Base-by-base conservation (phyloP, 371 early-diverging fungal species). In the Rhizopus sp. region DNA sequence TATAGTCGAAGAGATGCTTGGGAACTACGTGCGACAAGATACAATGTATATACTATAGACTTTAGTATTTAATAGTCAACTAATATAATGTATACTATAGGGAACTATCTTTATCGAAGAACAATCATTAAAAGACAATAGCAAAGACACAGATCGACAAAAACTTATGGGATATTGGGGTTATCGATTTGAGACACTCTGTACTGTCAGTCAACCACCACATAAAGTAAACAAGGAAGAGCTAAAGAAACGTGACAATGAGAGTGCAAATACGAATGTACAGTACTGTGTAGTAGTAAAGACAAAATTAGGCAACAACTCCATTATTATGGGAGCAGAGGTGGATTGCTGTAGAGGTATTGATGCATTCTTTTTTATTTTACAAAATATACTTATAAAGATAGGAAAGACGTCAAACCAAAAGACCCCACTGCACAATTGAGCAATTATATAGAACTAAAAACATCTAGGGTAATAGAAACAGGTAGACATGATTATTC, bases 251-350 rank as follows among this genome's bases (percentile, higher is more conserved):
- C 62, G 88, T 9, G 47, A 74, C 0, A 57, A 42, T 9, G 78
- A 70, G 29, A 68, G 76, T 9, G 93, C 91, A 5, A 86, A 96
- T 57, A 93, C 90, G 29, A 90, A 94, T 62, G 60, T 83, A 0
- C 95, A 97, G 68, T 95, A 89, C 64, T 94, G 95, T 67, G 83
- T 89, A 4, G 88, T 95, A n/a, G 88, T 91, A 15, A 81, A 81
- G 54, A 92, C 95, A 0, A 84, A 75, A 56, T 68, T 96, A 1
- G 94, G 94, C 0, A 59, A 59, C 1, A 78, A 83, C 50, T 72
- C 81, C 3, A 56, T 96, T 5, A 72, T 96, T 8, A 85, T 95
- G 76, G 97, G 94, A 1, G 97, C 93, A 2, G 97, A 97, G 59
- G 93, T 96, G 6, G 96, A 96, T 66, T 97, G 96, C 67, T 77